Conservation (phyloP, 305 asterid genomes). For the Petunia hybrid region DNA sequence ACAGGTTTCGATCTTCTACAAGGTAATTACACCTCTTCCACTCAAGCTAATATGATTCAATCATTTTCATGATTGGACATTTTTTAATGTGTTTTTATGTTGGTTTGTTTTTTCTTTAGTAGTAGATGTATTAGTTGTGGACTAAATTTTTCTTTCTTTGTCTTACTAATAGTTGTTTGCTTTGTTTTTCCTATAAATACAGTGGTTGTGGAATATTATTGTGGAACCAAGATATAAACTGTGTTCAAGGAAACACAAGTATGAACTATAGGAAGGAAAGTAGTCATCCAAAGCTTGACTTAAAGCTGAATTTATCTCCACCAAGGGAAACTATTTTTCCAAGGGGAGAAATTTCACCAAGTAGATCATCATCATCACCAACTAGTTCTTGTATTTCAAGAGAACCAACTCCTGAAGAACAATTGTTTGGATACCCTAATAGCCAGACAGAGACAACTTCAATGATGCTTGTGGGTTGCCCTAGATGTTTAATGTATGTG, state of each 20-base stretch:
- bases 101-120: not conserved
- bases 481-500: slow-evolving; percentile 74
- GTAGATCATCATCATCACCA: slow-evolving; percentile 44
- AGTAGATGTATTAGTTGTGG: slow-evolving; percentile 22
- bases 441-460: slow-evolving; percentile 60
- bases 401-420: slow-evolving; percentile 56
- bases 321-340: slow-evolving; percentile 27
- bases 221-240: not conserved
- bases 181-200: slow-evolving; percentile 28
- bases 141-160: not conserved
- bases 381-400: slow-evolving; percentile 70
- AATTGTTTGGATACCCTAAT: slow-evolving; percentile 35
- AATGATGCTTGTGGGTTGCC: slow-evolving; percentile 77
- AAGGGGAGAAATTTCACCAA: slow-evolving; percentile 28
- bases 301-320: slow-evolving; percentile 48
- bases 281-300: slow-evolving; percentile 41
- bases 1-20: not conserved
- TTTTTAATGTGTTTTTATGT: not conserved
- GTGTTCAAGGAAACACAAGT: not conserved
- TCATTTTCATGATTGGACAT: not conserved
- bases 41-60: not conserved
- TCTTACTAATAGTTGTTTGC: not conserved
- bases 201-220: not conserved
- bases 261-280: slow-evolving; percentile 32
- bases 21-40: not conserved